Percentiles rank a stretch among this genome's conserved stretches.
phyloP scores from a whole-genome alignment of 192 early-diverging fungal species.

The Rhizophagus clarus region DNA sequence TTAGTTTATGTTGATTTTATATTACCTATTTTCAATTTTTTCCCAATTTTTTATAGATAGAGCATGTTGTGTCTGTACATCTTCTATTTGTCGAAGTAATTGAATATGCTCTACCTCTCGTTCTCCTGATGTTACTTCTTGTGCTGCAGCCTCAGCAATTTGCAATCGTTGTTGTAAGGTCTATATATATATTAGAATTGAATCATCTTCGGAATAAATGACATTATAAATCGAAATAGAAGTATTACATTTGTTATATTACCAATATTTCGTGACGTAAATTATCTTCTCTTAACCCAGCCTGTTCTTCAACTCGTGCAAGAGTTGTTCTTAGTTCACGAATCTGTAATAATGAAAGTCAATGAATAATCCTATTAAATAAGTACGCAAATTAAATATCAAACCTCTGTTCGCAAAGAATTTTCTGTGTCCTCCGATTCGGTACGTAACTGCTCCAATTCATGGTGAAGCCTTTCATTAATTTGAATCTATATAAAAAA shows the following conservation, averaged over 20 bases:
- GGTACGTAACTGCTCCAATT: constrained; percentile 33
- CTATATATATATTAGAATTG: background rate
- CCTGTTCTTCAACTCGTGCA: constrained; percentile 34
- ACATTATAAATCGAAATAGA: background rate
- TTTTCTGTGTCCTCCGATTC: constrained; percentile 37
- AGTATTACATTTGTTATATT: background rate
- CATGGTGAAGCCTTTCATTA: constrained; percentile 44
- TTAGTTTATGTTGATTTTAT: background rate
- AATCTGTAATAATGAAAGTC: constrained; percentile 19
- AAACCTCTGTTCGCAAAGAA: constrained; percentile 36
- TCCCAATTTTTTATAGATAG: constrained; percentile 40
- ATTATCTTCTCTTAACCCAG: constrained; percentile 43
- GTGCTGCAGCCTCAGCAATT: constrained; percentile 30
- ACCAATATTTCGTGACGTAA: constrained; percentile 38
- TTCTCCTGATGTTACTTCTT: constrained; percentile 31
- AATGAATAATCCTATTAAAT: background rate
- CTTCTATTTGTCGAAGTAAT: constrained; percentile 42
- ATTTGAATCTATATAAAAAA: constrained; percentile 34
- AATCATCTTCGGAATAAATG: background rate
- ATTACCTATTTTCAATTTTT: constrained; percentile 41
- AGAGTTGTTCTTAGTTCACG: constrained; percentile 44
- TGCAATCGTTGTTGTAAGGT: constrained; percentile 39
- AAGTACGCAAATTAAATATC: background rate
- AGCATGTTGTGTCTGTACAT: constrained; percentile 41
- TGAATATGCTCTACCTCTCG: constrained; percentile 39